Conservation (phyloP, 2,329 filamentous ascomycete species). For the Colletotrichum tanaceti region DNA sequence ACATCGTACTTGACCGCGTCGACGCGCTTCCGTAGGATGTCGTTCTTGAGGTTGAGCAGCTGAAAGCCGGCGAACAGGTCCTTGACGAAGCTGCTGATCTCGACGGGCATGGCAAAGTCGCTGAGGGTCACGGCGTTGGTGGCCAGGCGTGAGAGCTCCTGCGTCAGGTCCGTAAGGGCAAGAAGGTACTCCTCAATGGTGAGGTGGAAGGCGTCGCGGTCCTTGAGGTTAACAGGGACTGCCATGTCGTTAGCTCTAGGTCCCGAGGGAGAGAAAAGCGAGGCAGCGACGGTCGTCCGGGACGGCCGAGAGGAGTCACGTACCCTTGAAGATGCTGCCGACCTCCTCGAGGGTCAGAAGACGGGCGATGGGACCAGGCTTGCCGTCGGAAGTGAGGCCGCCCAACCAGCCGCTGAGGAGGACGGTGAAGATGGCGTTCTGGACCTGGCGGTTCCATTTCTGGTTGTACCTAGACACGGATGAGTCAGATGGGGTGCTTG, state of each 20-base stretch:
- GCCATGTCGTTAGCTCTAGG: conserved; percentile 1
- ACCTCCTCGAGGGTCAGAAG: conserved; percentile 91
- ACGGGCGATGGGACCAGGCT: conserved; percentile 66
- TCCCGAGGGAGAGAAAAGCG: not conserved
- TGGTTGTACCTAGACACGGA: conserved; percentile 72
- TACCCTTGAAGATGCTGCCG: conserved; percentile 80
- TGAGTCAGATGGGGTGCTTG: conserved; percentile 29
- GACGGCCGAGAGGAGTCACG: conserved; percentile 40
- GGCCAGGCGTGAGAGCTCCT: conserved; percentile 90
- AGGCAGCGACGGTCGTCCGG: not conserved
- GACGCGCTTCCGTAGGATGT: conserved; percentile 85
- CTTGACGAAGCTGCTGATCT: conserved; percentile 93
- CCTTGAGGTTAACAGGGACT: conserved; percentile 94
- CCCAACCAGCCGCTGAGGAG: conserved; percentile 80
- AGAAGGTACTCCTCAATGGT: conserved; percentile 98
- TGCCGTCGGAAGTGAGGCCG: conserved; percentile 69
- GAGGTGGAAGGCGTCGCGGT: conserved; percentile 90
- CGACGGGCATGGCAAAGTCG: conserved; percentile 85
- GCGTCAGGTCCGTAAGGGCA: conserved; percentile 85
- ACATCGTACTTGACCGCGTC: conserved; percentile 97
- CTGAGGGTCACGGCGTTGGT: conserved; percentile 95
- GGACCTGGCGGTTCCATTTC: conserved; percentile 85
- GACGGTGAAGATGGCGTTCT: conserved; percentile 75
- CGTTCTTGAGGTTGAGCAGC: conserved; percentile 97
- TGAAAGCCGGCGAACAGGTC: conserved; percentile 97